These are phyloP conservation scores for Rubia occidens DNA, from an alignment of 305 asterid genomes.

Conservation along the genomic window DNA sequence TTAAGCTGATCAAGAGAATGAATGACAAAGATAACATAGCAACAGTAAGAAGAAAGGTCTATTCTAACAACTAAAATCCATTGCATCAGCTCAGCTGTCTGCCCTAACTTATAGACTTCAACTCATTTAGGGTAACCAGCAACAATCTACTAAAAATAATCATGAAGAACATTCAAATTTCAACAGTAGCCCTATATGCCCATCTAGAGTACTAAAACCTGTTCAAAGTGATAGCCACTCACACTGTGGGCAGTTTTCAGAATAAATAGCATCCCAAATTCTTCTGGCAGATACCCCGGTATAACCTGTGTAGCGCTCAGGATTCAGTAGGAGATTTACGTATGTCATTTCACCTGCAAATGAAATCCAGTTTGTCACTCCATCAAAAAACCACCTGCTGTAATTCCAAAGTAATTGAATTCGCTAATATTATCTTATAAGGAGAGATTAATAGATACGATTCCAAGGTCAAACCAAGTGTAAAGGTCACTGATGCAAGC, in stretches of 20 bases:
- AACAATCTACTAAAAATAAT: background rate
- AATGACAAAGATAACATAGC: background rate
- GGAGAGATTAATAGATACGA: background rate
- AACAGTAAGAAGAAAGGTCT: background rate
- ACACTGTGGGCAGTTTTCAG: constrained; percentile 94
- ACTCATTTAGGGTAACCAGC: background rate
- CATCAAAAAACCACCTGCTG: background rate
- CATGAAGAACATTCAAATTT: background rate
- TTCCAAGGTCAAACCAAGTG: background rate
- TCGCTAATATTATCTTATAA: background rate
- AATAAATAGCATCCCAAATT: constrained; percentile 91
- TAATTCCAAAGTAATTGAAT: background rate
- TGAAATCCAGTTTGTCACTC: constrained; percentile 15
- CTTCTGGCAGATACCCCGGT: constrained; percentile 91
- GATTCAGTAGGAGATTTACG: constrained; percentile 83
- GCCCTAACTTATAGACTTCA: background rate
- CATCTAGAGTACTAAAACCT: background rate
- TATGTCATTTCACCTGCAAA: constrained; percentile 90
- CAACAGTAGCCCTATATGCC: background rate
- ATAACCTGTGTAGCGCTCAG: constrained; percentile 91
- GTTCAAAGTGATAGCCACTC: constrained; percentile 22
- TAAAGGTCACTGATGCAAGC: background rate
- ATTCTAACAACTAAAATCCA: background rate
- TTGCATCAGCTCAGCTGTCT: background rate
- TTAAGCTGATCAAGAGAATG: background rate